Conservation (phyloP, 2,329 filamentous ascomycete species). For the Paecilomyces sp. region DNA sequence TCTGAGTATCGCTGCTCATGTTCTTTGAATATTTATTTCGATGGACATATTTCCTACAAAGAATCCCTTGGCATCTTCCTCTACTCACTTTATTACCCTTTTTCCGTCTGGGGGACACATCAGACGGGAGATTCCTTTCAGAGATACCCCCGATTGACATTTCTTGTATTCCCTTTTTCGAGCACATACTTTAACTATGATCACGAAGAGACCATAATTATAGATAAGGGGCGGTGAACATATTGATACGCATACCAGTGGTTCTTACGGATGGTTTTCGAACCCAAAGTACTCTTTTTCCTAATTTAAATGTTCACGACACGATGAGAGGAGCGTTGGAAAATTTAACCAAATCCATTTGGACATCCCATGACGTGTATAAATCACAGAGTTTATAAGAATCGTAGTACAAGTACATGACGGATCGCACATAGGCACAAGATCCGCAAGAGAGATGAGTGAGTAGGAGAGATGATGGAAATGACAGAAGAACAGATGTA, state of each 20-base stretch:
- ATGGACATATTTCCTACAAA: background rate
- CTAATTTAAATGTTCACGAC: background rate
- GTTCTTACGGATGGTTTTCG: background rate
- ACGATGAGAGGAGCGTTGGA: background rate
- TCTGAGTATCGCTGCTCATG: background rate
- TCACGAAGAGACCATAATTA: background rate
- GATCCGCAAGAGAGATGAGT: background rate
- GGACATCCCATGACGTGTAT: background rate
- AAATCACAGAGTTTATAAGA: constrained; percentile 2
- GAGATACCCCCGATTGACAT: background rate
- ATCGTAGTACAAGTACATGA: constrained; percentile 1
- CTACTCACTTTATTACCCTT: background rate
- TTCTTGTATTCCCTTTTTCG: background rate
- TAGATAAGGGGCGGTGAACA: background rate
- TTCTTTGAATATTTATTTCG: background rate
- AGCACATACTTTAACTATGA: background rate
- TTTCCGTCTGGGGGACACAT: background rate
- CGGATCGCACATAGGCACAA: background rate
- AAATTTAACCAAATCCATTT: background rate
- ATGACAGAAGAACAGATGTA: background rate
- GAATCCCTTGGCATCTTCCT: background rate
- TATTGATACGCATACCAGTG: background rate
- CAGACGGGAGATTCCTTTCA: background rate
- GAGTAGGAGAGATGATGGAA: background rate
- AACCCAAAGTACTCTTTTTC: background rate